These are phyloP conservation scores for Picochlorum sp. DNA, from an alignment of 139 green algal species.

Conservation along the genomic window DNA sequence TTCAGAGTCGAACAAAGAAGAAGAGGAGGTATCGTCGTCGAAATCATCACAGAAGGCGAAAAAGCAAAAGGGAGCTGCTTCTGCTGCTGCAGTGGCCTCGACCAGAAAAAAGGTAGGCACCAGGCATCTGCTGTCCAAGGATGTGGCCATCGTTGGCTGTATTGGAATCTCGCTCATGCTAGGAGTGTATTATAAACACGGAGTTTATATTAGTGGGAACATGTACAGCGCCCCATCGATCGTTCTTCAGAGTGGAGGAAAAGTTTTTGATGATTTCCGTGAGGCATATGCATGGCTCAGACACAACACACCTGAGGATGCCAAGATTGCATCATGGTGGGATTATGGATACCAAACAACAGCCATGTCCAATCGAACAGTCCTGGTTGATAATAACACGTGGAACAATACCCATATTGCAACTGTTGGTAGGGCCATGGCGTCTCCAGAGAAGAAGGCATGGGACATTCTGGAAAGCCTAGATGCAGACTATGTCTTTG, in stretches of 20 bases:
- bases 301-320: conserved; percentile 73
- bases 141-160: conserved; percentile 29
- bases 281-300: conserved; percentile 74
- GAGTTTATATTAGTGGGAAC: conserved; percentile 68
- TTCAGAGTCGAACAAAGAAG: neutral
- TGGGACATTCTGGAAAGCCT: conserved; percentile 70
- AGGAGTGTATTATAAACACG: conserved; percentile 64
- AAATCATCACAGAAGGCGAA: neutral
- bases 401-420: conserved; percentile 97
- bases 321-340: conserved; percentile 76
- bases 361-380: conserved; percentile 84
- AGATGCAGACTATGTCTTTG: conserved; percentile 94
- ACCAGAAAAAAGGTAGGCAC: neutral
- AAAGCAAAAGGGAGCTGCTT: neutral
- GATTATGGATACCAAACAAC: conserved; percentile 95
- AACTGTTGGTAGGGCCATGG: conserved; percentile 78
- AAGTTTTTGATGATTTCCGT: conserved; percentile 88
- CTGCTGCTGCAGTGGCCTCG: neutral
- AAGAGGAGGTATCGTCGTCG: neutral
- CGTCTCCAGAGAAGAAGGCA: conserved; percentile 58
- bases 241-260: conserved; percentile 63
- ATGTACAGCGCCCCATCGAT: conserved; percentile 93
- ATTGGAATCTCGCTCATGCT: conserved; percentile 3
- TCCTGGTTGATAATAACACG: conserved; percentile 94
- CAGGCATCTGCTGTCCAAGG: conserved; percentile 28